Base-by-base conservation (phyloP, 1,284 basidiomycete species). In the Fomitopsis schrenkii region DNA sequence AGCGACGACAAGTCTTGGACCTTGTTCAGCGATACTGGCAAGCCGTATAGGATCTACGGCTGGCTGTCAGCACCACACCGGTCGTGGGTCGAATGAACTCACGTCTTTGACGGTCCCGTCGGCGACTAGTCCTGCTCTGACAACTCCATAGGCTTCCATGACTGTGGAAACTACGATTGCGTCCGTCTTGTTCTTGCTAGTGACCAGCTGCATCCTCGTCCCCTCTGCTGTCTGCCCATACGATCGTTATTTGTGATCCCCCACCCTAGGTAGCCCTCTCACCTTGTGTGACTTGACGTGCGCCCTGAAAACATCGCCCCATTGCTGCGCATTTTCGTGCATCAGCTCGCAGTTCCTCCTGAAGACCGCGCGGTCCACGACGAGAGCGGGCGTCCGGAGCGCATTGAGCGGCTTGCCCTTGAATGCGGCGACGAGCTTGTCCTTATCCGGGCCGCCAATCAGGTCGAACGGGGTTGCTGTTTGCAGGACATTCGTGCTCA, bases 281-380 rank as follows among this genome's bases (percentile, higher is more conserved):
- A 86, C 87, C 79, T 89, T 94, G 77, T 91, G 89, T 12, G 92
- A 93, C 75, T 95, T 95, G 58, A 95, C 79, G 72, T 95, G 94
- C 6, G 87, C 89, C 56, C 94, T 79, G 71, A 95, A 95, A 14
- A 70, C 76, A 33, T 90, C 85, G 6, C 86, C 87, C 79, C 87
- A 87, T 48, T 79, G 76, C 59, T 79, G 78, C 2, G 88, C 84
- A 57, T 83, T 86, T 53, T 78, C 70, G 64, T 88, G 86, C 86
- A 95, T 93, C 59, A 74, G 76, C 28, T 81, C 81, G 72, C 91
- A 94, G 73, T 95, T 95, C 33, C 78, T 74, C 44, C 81, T 81
- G 72, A 94, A 93, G 19, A 84, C 70, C 10, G 78, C 78, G 30
- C 88, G 82, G 76, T 95, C 91, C 63, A 95, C 84, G 59, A 95